These are phyloP conservation scores for Andrographis paniculata DNA, from an alignment of 305 asterid species.

Conservation along the genomic window DNA sequence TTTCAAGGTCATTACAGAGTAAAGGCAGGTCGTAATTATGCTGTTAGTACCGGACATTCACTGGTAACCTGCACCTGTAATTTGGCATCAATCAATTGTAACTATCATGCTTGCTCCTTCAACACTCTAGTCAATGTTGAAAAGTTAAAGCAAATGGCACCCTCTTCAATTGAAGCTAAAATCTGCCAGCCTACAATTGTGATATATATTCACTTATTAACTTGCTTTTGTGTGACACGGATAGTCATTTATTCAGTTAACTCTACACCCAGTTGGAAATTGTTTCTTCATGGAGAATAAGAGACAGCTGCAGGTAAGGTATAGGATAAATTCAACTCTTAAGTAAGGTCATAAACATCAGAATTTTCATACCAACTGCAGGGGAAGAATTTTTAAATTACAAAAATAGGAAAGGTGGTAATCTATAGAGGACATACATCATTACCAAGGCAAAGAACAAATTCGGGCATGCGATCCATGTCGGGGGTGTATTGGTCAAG, in stretches of 20 bases:
- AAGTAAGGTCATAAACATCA: slow-evolving; percentile 9
- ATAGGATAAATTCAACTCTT: background rate
- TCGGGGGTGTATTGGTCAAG: slow-evolving; percentile 98
- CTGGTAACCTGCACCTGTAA: no score
- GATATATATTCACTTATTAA: background rate
- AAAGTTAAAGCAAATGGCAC: no score
- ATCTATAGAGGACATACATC: slow-evolving; percentile 60
- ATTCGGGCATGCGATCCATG: slow-evolving; percentile 94
- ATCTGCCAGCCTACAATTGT: no score
- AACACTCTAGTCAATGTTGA: no score
- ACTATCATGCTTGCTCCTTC: no score
- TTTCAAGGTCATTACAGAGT: no score
- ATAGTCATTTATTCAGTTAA: background rate
- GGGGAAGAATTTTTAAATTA: slow-evolving; percentile 2
- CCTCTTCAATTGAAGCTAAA: no score
- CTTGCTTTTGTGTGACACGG: background rate
- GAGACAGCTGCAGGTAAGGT: background rate
- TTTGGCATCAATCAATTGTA: no score
- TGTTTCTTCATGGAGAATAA: background rate
- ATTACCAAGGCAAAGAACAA: slow-evolving; percentile 87
- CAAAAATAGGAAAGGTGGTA: slow-evolving; percentile 10
- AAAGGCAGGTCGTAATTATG: no score
- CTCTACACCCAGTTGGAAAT: background rate
- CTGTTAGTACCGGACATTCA: no score
- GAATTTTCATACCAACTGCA: slow-evolving; percentile 1